Base-by-base conservation (phyloP, 768 basidiomycete genomes). In the Serpula lacrymans region DNA sequence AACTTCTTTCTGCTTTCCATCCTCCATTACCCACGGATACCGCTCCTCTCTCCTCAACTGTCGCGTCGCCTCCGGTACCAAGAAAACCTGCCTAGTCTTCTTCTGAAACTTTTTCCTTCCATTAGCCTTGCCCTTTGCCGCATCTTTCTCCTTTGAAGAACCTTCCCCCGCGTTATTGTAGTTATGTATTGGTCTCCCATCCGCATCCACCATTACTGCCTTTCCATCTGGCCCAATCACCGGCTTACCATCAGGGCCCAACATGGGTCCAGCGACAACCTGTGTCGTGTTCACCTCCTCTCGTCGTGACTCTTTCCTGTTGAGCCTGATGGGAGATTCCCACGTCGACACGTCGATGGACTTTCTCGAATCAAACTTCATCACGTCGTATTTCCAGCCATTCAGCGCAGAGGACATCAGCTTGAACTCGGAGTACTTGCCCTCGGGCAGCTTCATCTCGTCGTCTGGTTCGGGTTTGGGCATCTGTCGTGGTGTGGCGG, bases 21-120 rank as follows among this genome's bases (percentile, higher is more conserved):
- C 89, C 67, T 94, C 91, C 68, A 93, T 78, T 27, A 94, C 84
- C 91, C 91, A 94, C 2, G 91, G 91, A 61, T 87, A 88, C 48
- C 87, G 70, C 64, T 94, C 91, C 65, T 94, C 91, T 54, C 75
- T 77, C 59, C 86, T 71, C 52, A 93, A 69, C 63, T 88, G 83
- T 50, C 89, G 69, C 37, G 78, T 71, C 27, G 82, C 82, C 41
- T 92, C 88, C 0, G 86, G 79, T 2, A 91, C 83, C 46, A 80
- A 75, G 65, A 84, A 91, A 14, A 93, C 87, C 68, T 81, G 90
- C 68, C 60, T 77, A 50, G 68, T 92, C 77, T 82, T 93, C 79
- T 76, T 88, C 78, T 80, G 74, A 67, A 85, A 81, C 53, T 81
- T 74, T 64, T 82, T 86, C 74, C 82, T 87, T 46, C 68, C 73